phyloP scores from a whole-genome alignment of 2,329 filamentous ascomycete genomes.

The Penicillium sp. region DNA sequence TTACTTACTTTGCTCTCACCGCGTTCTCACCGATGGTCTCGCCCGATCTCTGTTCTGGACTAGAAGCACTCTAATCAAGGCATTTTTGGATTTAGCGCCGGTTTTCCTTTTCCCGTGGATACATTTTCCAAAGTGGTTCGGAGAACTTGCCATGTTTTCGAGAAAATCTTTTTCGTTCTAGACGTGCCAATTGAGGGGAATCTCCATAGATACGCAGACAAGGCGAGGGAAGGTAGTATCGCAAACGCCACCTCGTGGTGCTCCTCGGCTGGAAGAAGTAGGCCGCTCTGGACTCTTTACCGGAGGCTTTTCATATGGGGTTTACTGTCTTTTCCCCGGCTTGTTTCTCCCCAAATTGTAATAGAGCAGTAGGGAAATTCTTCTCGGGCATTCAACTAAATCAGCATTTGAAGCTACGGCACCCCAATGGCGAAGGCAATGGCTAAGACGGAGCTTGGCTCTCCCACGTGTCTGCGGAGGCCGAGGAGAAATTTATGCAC shows the following conservation, averaged over 20 bases:
- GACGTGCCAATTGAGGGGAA: neutral
- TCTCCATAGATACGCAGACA: neutral
- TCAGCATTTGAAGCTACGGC: neutral
- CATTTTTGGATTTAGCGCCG: neutral
- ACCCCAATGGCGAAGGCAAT: neutral
- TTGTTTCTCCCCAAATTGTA: neutral
- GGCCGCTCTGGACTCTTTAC: neutral
- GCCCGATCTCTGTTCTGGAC: neutral
- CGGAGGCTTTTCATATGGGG: neutral
- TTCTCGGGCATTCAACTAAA: neutral
- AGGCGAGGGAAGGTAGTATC: neutral
- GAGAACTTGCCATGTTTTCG: neutral
- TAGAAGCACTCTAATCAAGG: neutral
- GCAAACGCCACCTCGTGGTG: neutral
- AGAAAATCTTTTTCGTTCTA: neutral
- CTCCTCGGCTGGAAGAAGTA: neutral
- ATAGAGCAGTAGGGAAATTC: neutral
- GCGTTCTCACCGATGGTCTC: neutral
- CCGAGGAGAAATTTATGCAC: neutral
- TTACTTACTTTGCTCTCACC: neutral
- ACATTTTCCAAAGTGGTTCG: neutral
- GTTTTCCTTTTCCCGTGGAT: neutral
- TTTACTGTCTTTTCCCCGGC: neutral
- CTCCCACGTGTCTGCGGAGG: neutral
- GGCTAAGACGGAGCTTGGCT: neutral